Percentiles rank a stretch among this genome's conserved stretches.
These are phyloP conservation scores for Aaosphaeria pasadenensis DNA, from an alignment of 2,329 filamentous ascomycete species.

Conservation along the genomic window DNA sequence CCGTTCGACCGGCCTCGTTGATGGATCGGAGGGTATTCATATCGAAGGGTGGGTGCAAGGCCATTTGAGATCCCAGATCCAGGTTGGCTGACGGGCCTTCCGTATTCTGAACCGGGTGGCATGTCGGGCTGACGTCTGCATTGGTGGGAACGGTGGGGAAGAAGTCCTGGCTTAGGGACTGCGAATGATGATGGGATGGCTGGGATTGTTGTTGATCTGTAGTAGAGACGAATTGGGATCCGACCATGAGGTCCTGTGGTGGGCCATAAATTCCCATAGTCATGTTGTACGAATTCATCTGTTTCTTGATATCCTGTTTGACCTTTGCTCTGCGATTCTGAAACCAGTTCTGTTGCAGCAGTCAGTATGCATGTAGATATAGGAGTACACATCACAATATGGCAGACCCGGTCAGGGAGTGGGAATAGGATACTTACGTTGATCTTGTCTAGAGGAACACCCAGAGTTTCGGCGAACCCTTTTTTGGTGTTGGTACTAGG, in stretches of 20 bases:
- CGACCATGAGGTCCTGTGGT: slow-evolving; percentile 19
- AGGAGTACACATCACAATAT: slow-evolving; percentile 24
- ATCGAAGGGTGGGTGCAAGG: slow-evolving; percentile 31
- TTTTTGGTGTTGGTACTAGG: slow-evolving; percentile 51
- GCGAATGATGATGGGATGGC: background rate
- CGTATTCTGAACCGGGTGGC: slow-evolving; percentile 27
- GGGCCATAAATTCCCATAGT: slow-evolving; percentile 25
- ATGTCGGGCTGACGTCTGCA: slow-evolving; percentile 35
- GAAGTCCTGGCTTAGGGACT: slow-evolving; percentile 20
- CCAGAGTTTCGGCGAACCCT: slow-evolving; percentile 46
- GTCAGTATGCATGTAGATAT: background rate
- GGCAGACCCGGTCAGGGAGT: background rate
- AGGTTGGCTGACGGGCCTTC: slow-evolving; percentile 27
- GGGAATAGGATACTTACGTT: slow-evolving; percentile 40
- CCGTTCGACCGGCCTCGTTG: slow-evolving; percentile 27
- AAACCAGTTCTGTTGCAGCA: slow-evolving; percentile 49
- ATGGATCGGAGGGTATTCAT: slow-evolving; percentile 32
- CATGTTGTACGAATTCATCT: slow-evolving; percentile 37
- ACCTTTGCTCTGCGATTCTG: slow-evolving; percentile 53
- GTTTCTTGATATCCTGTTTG: slow-evolving; percentile 52
- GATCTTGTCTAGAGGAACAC: slow-evolving; percentile 52
- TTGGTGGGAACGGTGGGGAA: slow-evolving; percentile 9
- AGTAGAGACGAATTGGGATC: slow-evolving; percentile 11
- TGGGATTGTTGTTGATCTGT: slow-evolving; percentile 22
- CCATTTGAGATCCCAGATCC: slow-evolving; percentile 28